Evolutionary conservation across 306 rosid species (phyloP), one percentile per base, ranked within the genome.

Genomic region (Dryas octopetala): DNA sequence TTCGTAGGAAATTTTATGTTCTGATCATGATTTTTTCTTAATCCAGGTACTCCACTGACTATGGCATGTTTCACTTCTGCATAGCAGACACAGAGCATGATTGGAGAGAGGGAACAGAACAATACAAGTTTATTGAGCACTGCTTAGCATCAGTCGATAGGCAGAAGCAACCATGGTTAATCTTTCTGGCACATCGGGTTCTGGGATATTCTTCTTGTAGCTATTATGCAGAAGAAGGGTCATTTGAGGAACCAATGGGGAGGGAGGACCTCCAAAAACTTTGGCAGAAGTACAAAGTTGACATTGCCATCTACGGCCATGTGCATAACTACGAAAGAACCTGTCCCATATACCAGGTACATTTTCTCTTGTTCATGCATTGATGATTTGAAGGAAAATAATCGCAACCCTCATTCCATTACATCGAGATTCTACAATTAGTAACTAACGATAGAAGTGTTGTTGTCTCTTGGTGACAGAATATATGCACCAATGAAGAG

Each of bases 251-350:
- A 85, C 98, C 97, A 78, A 89, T 88, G 96, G 98, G 98, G 74
- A 87, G 96, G 81, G 98, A 91, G 63, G 89, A 86, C 84, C 91
- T 93, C 80, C 97, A 93, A 75, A 75, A 9, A 26, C 89, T 93
- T n/a, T 93, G 98, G 98, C 96, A 93, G 74, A 93, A 89, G 75
- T 93, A 91, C 62, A 88, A 87, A 85, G 98, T 93, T 15, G 98
- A 93, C 80, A 86, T 93, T 66, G 98, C 94, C 74, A 65, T 91
- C 73, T 93, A 87, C 70, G 98, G 97, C 40, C 98, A 93, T 64
- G 96, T 91, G 41, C 98, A 93, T 75, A 88, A 81, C 86, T 93
- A 93, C 43, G 96, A 93, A 87, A 91, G 98, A 82, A 85, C 96
- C 48, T 91, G 98, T 85, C 97, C 98, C 38, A 50, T 93, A 7